These are phyloP conservation scores for Jaltomata sinuosa DNA, from an alignment of 257 asterid species.

Conservation along the genomic window DNA sequence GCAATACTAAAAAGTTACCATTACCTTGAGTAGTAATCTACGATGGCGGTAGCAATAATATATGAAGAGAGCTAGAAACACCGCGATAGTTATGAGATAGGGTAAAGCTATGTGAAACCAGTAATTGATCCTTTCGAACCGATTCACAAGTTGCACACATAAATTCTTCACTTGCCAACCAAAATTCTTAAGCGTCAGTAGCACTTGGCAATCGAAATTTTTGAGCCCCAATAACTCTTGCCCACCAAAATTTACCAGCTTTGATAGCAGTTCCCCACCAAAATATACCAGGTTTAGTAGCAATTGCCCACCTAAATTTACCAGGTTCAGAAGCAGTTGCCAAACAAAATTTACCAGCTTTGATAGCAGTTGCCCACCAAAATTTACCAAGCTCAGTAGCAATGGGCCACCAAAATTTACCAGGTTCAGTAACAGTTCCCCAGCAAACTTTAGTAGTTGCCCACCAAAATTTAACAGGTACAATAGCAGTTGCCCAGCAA, in stretches of 20 bases:
- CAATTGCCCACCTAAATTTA: too few species aligned
- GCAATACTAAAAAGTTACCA: background rate
- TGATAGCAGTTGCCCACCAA: too few species aligned
- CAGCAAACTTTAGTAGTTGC: background rate
- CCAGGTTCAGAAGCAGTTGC: background rate
- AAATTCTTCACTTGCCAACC: background rate
- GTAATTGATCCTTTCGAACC: background rate
- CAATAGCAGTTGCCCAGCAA: background rate
- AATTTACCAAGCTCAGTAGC: too few species aligned
- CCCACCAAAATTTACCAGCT: background rate
- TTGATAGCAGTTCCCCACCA: too few species aligned
- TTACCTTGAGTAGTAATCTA: background rate
- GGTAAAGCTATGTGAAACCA: background rate
- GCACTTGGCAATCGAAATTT: background rate
- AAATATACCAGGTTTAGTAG: background rate
- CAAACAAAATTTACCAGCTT: background rate
- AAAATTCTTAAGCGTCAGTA: background rate
- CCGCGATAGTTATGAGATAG: background rate
- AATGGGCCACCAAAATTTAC: background rate
- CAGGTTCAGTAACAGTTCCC: background rate
- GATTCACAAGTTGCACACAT: background rate
- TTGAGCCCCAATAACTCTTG: background rate
- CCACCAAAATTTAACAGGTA: background rate
- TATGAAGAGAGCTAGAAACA: background rate
- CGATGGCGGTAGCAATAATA: background rate